These are phyloP conservation scores for Amylostereum chailletii DNA, from an alignment of 1,284 basidiomycete genomes.

Conservation along the genomic window DNA sequence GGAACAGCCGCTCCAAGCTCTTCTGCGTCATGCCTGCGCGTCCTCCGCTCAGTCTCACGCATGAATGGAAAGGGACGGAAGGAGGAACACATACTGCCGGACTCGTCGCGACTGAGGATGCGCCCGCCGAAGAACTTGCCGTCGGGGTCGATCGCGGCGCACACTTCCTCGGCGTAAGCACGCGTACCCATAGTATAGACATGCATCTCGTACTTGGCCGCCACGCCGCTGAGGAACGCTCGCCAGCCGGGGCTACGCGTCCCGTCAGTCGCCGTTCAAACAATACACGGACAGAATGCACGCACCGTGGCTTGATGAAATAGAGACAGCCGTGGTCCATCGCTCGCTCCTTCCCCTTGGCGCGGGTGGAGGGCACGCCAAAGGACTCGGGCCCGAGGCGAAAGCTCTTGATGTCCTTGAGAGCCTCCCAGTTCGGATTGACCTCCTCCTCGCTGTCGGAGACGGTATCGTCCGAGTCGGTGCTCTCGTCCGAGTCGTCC, in stretches of 20 bases:
- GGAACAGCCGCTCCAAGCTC: conserved; percentile 85
- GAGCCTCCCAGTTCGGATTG: conserved; percentile 85
- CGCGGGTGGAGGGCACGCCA: conserved; percentile 36
- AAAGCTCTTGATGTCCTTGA: conserved; percentile 87
- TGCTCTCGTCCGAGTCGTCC: conserved; percentile 18
- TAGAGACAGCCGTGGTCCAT: conserved; percentile 85
- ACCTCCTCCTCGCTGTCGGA: conserved; percentile 45
- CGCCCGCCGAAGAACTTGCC: conserved; percentile 81
- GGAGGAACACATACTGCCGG: conserved; percentile 62
- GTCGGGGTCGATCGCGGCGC: conserved; percentile 87
- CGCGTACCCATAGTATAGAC: conserved; percentile 99
- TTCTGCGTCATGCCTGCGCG: conserved; percentile 79
- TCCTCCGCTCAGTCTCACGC: no score
- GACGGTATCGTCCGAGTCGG: conserved; percentile 30
- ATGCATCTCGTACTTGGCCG: conserved; percentile 92
- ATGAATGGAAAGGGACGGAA: neutral
- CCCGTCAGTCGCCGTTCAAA: neutral
- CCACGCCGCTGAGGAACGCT: conserved; percentile 67
- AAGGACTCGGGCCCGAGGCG: conserved; percentile 76
- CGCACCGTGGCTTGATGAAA: conserved; percentile 92
- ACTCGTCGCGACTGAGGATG: conserved; percentile 90
- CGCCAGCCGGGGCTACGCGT: conserved; percentile 73
- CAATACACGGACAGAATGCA: conserved; percentile 5
- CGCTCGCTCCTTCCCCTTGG: conserved; percentile 51
- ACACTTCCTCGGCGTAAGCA: conserved; percentile 93